Percentiles rank a stretch among this genome's conserved stretches.
These are phyloP conservation scores for Chrysopogon serrulatus DNA, from an alignment of 176 grass and related monocot species.

Conservation along the genomic window DNA sequence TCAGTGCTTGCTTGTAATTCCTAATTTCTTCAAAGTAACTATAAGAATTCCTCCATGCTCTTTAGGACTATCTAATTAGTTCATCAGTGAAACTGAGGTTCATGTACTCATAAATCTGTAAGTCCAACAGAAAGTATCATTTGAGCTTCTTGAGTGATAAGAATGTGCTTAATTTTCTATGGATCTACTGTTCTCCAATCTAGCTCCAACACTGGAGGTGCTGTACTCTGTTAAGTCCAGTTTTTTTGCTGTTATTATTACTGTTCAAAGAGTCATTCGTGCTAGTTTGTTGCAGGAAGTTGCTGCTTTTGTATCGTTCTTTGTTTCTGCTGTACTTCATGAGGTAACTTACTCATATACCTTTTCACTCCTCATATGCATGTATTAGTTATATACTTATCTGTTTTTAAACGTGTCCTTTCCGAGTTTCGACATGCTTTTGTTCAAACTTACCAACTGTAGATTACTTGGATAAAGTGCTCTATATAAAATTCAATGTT, in stretches of 20 bases:
- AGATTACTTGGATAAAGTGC: background rate
- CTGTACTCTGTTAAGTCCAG: background rate
- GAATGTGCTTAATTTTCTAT: background rate
- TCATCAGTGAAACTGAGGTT: background rate
- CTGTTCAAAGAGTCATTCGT: background rate
- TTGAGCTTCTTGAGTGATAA: constrained; percentile 12
- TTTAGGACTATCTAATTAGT: background rate
- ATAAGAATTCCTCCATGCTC: background rate
- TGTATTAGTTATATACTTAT: background rate
- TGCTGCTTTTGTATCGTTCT: constrained; percentile 86
- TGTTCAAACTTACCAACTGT: background rate
- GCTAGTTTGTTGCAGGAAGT: constrained; percentile 62
- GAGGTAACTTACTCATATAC: constrained; percentile 52
- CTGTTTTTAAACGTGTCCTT: background rate
- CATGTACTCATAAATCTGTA: background rate
- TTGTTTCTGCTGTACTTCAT: constrained; percentile 90
- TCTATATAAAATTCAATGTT: background rate
- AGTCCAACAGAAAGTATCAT: background rate
- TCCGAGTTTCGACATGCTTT: background rate
- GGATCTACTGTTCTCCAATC: background rate
- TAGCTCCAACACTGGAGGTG: background rate
- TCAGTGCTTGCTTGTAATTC: background rate
- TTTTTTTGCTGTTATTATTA: constrained; percentile 18
- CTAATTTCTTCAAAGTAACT: background rate
- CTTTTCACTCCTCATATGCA: background rate